Conservation (phyloP, 306 rosid genomes). For the Prunus armeniaca region DNA sequence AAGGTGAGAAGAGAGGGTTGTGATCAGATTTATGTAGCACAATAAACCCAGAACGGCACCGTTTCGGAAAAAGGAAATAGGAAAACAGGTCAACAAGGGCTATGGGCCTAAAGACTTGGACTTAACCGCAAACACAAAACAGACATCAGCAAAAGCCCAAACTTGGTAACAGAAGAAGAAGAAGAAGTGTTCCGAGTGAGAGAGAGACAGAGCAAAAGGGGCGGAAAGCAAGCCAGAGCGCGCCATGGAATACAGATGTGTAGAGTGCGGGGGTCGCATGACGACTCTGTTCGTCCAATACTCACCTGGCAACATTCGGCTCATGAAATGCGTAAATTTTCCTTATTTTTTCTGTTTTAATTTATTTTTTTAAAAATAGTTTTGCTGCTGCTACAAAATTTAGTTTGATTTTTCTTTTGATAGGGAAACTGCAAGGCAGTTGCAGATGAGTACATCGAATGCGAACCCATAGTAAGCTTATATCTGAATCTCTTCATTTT, state of each 20-base stretch:
- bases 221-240: background rate
- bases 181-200: background rate
- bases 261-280: constrained; percentile 58
- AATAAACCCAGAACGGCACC: background rate
- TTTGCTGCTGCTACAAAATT: constrained; percentile 1
- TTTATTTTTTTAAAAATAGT: too few species aligned
- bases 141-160: background rate
- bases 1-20: background rate
- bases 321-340: constrained; percentile 79
- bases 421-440: constrained; percentile 76
- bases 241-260: constrained; percentile 59
- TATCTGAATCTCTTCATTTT: constrained; percentile 9
- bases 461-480: constrained; percentile 66
- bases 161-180: background rate
- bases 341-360: background rate
- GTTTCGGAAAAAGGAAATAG: background rate
- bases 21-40: background rate
- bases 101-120: background rate
- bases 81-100: background rate
- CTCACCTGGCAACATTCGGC: constrained; percentile 85
- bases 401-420: constrained; percentile 4
- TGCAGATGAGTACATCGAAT: constrained; percentile 83
- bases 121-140: background rate
- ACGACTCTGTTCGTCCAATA: constrained; percentile 69
- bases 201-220: background rate